Evolutionary conservation across 176 grass and related monocot species (phyloP).

Genomic region (Leersia perrieri): DNA sequence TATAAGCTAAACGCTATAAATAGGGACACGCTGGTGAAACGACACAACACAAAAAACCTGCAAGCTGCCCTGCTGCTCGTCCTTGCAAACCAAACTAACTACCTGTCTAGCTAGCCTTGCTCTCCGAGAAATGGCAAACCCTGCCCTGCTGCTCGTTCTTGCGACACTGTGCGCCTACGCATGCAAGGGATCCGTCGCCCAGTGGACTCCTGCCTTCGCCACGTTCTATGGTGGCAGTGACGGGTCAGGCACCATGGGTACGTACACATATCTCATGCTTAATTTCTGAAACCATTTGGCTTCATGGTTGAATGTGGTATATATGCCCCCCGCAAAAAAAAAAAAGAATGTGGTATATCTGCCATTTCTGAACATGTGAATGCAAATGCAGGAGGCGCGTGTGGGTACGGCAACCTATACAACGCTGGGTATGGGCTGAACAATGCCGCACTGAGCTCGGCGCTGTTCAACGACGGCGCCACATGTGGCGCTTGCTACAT

Average conservation of each 20-base stretch:
- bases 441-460: neutral
- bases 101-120: neutral
- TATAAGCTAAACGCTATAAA: neutral
- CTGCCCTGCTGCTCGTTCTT: neutral
- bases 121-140: neutral
- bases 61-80: too few relatives aligned
- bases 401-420: slow-evolving; percentile 64
- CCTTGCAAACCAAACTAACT: neutral
- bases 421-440: slow-evolving; percentile 43
- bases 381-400: slow-evolving; percentile 53
- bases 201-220: neutral
- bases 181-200: neutral
- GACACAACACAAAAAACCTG: neutral
- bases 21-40: neutral
- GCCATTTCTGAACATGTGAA: too few relatives aligned
- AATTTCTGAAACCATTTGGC: neutral
- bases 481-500: neutral
- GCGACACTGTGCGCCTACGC: neutral
- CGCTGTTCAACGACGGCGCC: neutral
- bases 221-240: slow-evolving; percentile 10
- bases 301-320: too few relatives aligned
- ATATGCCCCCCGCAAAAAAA: too few relatives aligned
- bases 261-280: neutral
- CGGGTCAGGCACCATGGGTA: neutral
- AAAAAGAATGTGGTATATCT: too few relatives aligned